Base-by-base conservation (phyloP, 495 filamentous ascomycete genomes). In the Penicillium taxi region DNA sequence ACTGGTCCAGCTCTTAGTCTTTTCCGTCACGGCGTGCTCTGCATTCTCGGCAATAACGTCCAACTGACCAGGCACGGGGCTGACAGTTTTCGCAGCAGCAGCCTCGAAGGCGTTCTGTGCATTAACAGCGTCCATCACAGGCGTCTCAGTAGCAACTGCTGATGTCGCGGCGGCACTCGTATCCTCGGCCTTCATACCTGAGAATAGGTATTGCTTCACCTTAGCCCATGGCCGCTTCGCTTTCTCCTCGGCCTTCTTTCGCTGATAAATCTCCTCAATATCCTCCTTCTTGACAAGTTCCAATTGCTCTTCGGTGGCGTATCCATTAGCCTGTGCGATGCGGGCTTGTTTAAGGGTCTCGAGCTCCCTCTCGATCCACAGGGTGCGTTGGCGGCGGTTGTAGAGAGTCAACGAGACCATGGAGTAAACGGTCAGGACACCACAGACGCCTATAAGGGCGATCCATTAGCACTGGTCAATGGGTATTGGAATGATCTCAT, bases 351-450 rank as follows among this genome's bases (percentile, higher is more conserved):
- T 72, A 25, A 83, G 52, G 22, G 65, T 66, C 52, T 70, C 70
- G 47, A 83, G 70, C 50, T 81, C 67, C 32, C 72, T 70, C 55
- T 78, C 73, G 58, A 80, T 57, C 65, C 65, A 89, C 39, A 85
- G 77, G 41, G 64, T 64, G 34, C 72, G 70, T 59, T 81, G 77
- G 30, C 71, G 68, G 26, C 85, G 81, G 67, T 95, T 96, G 66
- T 90, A 84, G 27, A 85, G 57, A 19, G 91, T 76, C 77, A 98
- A 84, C 59, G 94, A 89, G 52, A 74, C 73, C 35, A 88, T 72
- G 5, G 90, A 82, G 66, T 87, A 91, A 38, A 79, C 69, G 14
- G 84, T 86, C 24, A 90, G 73, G 35, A 80, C 73, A 45, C 73
- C 78, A 44, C 78, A 76, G 47, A 94, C 55, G 35, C 78, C 87